Conservation (phyloP, 495 filamentous ascomycete genomes). For the Xylaria nigripes region DNA sequence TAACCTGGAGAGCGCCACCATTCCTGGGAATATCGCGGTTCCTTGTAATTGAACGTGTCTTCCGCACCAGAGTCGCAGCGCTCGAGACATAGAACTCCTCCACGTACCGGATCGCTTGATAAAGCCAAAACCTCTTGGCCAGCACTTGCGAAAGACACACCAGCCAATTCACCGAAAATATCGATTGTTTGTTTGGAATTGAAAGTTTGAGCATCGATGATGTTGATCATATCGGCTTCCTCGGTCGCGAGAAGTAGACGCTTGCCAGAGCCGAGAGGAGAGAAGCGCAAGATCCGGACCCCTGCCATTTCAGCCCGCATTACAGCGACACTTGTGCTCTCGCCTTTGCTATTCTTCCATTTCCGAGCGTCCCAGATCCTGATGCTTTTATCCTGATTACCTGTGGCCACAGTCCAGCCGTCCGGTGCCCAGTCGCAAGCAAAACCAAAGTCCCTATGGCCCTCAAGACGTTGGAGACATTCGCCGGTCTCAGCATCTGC, state of each 20-base stretch:
- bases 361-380: conserved; percentile 81
- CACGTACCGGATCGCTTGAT: conserved; percentile 65
- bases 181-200: conserved; percentile 64
- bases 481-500: conserved; percentile 42
- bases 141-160: conserved; percentile 62
- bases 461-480: conserved; percentile 45
- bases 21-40: not conserved
- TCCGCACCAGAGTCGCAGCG: conserved; percentile 41
- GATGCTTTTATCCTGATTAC: conserved; percentile 78
- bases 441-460: conserved; percentile 78
- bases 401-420: conserved; percentile 80
- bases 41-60: conserved; percentile 29
- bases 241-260: conserved; percentile 72
- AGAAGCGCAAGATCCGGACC: conserved; percentile 71
- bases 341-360: conserved; percentile 46
- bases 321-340: conserved; percentile 44
- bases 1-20: conserved; percentile 19
- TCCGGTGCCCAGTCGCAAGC: conserved; percentile 89
- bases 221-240: conserved; percentile 70
- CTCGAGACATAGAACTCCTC: conserved; percentile 73
- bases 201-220: conserved; percentile 68
- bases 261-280: conserved; percentile 66
- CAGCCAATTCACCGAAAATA: conserved; percentile 81
- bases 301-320: conserved; percentile 71
- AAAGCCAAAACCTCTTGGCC: conserved; percentile 65